Base-by-base conservation (phyloP, 2,329 filamentous ascomycete species). In the Microcyclosporella mali region DNA sequence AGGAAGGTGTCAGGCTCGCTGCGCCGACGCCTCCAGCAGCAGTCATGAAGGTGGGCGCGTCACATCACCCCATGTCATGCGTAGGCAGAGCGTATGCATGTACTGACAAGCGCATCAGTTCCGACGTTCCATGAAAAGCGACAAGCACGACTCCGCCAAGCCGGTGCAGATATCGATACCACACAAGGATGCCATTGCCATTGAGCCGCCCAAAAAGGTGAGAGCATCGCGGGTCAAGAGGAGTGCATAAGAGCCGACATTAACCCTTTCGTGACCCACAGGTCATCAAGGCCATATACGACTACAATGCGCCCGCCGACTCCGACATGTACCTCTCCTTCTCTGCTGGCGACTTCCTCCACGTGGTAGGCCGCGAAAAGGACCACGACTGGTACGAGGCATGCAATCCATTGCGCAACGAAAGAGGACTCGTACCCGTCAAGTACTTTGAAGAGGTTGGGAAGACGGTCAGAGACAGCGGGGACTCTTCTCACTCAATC, bases 331-430 rank as follows among this genome's bases (percentile, higher is more conserved):
- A 95, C 70, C 75, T 98, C 58, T 84, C 85, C 63, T 98, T 98
- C 69, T 88, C 83, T 53, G 85, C 88, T 63, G 92, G 92, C 61
- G 92, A 98, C 66, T 98, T 97, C 67, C 92, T 98, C 65, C 90
- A 97, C 71, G 92, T 98, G 52, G 90, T 97, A 66, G 88, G 86
- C 59, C 84, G 90, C 66, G 92, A 97, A 70, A 84, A 95, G 73
- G 90, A 97, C 64, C 71, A 73, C 31, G 88, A 95, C 64, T 98
- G 92, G 90, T 98, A 95, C 75, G 92, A 97, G 69, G 92, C 90
- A 43, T 97, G 88, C 74, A 98, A 98, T 64, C 92, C 92, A 47
- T 74, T 95, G 53, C 88, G 85, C 59, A 84, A 84, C 67, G 87
- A 88, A 38, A 82, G 88, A 54, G 92, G 92, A 49, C 77, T 98